phyloP scores from a whole-genome alignment of 1,284 basidiomycete species.

The Vanrija humicola region DNA sequence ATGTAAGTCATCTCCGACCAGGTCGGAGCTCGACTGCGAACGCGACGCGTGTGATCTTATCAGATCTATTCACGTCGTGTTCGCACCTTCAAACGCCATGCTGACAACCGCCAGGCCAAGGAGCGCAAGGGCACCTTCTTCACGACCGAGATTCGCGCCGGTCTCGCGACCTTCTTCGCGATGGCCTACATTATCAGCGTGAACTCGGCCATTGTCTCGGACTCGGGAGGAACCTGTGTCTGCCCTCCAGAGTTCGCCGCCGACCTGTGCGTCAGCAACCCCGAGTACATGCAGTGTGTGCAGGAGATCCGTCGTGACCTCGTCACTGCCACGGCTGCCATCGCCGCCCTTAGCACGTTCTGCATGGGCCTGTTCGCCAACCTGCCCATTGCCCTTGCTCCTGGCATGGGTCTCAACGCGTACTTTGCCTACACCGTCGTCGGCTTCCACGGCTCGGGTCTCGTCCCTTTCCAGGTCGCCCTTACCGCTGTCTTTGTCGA shows the following conservation, averaged over 20 bases:
- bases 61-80: not conserved
- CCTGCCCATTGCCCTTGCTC: conserved; percentile 66
- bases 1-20: conserved; percentile 31
- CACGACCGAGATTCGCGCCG: conserved; percentile 75
- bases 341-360: conserved; percentile 68
- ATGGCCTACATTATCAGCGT: conserved; percentile 47
- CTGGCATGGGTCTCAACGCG: conserved; percentile 76
- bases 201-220: conserved; percentile 61
- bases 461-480: conserved; percentile 73
- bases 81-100: too few species aligned
- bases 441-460: conserved; percentile 66
- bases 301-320: conserved; percentile 63
- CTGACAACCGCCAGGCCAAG: conserved; percentile 46
- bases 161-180: conserved; percentile 72
- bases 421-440: conserved; percentile 89
- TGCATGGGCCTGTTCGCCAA: conserved; percentile 82
- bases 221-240: conserved; percentile 75
- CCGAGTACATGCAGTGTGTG: conserved; percentile 62
- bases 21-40: not conserved
- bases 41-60: not conserved
- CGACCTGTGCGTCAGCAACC: conserved; percentile 54
- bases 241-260: conserved; percentile 52
- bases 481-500: conserved; percentile 84
- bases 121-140: conserved; percentile 73
- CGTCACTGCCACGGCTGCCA: conserved; percentile 62